These are phyloP conservation scores for Dactylellina parvicollis DNA, from an alignment of 2,329 filamentous ascomycete genomes.

Conservation along the genomic window DNA sequence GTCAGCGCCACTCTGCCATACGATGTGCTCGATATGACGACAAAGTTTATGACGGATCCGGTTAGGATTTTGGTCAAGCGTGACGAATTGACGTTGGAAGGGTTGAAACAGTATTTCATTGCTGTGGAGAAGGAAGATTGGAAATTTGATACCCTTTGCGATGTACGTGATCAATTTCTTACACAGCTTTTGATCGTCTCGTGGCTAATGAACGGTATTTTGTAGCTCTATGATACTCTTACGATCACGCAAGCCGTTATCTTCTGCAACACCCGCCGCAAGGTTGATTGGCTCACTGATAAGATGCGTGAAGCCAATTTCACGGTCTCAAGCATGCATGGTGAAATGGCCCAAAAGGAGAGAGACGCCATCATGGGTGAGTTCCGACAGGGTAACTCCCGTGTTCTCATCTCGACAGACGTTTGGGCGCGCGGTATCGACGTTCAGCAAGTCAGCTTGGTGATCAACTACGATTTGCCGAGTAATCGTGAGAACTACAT, in stretches of 20 bases:
- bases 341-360: conserved; percentile 98
- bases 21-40: conserved; percentile 98
- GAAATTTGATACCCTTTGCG: conserved; percentile 99
- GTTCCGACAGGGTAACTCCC: conserved; percentile 94
- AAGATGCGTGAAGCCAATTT: conserved; percentile 99
- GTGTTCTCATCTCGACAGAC: conserved; percentile 96
- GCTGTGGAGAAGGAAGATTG: conserved; percentile 99
- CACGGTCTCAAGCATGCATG: conserved; percentile 98
- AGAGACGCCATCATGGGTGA: conserved; percentile 99
- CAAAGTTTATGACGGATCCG: conserved; percentile 99
- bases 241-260: conserved; percentile 99
- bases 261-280: conserved; percentile 98
- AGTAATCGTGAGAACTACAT: conserved; percentile 99
- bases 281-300: conserved; percentile 99
- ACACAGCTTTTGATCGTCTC: not conserved
- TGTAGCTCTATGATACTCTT: conserved; percentile 86
- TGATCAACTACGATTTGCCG: conserved; percentile 98
- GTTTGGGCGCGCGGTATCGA: conserved; percentile 99
- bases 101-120: conserved; percentile 98
- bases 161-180: conserved; percentile 62
- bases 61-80: conserved; percentile 97
- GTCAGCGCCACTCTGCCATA: conserved; percentile 96
- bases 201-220: not conserved
- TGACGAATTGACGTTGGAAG: conserved; percentile 97
- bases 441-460: conserved; percentile 95